Evolutionary conservation across 2,329 filamentous ascomycete species (phyloP).

Genomic region (Penicillium sp.): DNA sequence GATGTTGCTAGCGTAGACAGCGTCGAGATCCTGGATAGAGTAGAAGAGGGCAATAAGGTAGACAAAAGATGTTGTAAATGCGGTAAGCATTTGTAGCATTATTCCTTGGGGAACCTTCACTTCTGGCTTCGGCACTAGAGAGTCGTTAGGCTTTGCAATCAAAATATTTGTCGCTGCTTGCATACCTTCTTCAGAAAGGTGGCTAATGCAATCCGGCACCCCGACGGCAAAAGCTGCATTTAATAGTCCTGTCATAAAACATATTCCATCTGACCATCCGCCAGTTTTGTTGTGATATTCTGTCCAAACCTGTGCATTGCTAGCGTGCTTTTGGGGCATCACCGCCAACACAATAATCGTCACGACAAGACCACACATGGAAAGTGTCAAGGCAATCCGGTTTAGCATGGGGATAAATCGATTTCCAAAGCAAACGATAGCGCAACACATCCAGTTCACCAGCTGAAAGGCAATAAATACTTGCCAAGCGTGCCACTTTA

Average conservation of each 20-base stretch:
- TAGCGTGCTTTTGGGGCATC: slow-evolving; percentile 50
- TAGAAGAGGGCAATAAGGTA: slow-evolving; percentile 53
- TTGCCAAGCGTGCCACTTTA: slow-evolving; percentile 35
- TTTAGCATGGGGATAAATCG: slow-evolving; percentile 53
- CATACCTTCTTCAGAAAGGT: slow-evolving; percentile 61
- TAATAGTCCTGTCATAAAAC: slow-evolving; percentile 63
- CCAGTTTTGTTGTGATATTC: slow-evolving; percentile 35
- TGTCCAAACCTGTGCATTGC: slow-evolving; percentile 32
- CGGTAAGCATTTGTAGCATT: slow-evolving; percentile 50
- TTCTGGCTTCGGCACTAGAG: slow-evolving; percentile 34
- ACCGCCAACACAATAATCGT: slow-evolving; percentile 53
- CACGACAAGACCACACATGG: slow-evolving; percentile 53
- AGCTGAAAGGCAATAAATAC: slow-evolving; percentile 45
- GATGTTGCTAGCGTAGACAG: slow-evolving; percentile 53
- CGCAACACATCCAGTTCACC: slow-evolving; percentile 57
- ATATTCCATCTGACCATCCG: slow-evolving; percentile 37
- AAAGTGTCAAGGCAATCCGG: slow-evolving; percentile 58
- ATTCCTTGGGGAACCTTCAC: slow-evolving; percentile 51
- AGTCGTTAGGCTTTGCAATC: slow-evolving; percentile 43
- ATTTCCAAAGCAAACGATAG: slow-evolving; percentile 59
- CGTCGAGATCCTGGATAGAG: slow-evolving; percentile 50
- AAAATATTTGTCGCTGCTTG: slow-evolving; percentile 21
- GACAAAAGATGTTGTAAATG: slow-evolving; percentile 47
- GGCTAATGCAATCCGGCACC: slow-evolving; percentile 65
- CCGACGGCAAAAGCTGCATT: slow-evolving; percentile 70